A percentile compares a stretch with the other conserved stretches of the same genome.
phyloP scores from a whole-genome alignment of 208 protist species.

The Acanthamoeba castellanii region DNA sequence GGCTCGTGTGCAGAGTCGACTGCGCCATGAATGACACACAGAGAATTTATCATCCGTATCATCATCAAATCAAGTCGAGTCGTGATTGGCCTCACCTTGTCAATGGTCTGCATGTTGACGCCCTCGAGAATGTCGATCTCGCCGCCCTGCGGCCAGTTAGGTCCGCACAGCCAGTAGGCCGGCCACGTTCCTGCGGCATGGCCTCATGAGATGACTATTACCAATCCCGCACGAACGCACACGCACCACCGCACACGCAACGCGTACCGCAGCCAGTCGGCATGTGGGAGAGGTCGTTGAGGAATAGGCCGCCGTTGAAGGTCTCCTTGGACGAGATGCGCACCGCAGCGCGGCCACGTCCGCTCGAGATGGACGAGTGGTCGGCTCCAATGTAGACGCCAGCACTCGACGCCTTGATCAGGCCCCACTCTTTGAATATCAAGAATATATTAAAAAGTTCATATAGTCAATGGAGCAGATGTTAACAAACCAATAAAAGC shows the following conservation, averaged over 20 bases:
- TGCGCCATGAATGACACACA: no score
- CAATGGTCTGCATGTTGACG: constrained; percentile 11
- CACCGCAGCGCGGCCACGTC: neutral
- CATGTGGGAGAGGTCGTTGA: constrained; percentile 16
- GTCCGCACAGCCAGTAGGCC: constrained; percentile 28
- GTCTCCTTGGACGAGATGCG: constrained; percentile 9
- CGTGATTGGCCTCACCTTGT: no score
- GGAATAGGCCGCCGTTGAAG: constrained; percentile 38
- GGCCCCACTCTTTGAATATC: neutral
- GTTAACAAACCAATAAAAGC: neutral
- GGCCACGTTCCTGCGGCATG: neutral
- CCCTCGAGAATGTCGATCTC: constrained; percentile 50
- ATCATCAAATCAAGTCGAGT: neutral
- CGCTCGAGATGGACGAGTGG: constrained; percentile 31
- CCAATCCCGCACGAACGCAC: neutral
- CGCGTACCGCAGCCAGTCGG: constrained; percentile 17
- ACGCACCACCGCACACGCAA: neutral
- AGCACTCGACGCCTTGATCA: neutral
- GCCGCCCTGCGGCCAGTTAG: constrained; percentile 17
- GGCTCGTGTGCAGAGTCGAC: constrained; percentile 1
- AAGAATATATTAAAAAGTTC: neutral
- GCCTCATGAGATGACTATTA: neutral
- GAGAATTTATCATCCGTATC: neutral
- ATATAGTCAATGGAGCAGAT: no score
- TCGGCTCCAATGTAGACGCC: constrained; percentile 37